phyloP scores from a whole-genome alignment of 163 green algal genomes.

The Chlorella variabilis region DNA sequence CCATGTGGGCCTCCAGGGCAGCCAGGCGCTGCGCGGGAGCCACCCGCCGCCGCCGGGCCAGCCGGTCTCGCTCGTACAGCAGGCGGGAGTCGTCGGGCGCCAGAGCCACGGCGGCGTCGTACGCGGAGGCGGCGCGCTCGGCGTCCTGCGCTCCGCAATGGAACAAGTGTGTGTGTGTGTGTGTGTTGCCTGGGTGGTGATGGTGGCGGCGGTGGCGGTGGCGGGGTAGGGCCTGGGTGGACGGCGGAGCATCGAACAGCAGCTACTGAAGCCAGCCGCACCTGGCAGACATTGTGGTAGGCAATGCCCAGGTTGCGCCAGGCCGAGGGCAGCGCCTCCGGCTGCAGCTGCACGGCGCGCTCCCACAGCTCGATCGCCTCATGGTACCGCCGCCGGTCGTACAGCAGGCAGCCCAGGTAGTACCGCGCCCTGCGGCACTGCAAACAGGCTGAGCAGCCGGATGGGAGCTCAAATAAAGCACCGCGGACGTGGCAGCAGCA shows the following conservation, averaged over 20 bases:
- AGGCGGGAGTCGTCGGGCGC: constrained; percentile 5
- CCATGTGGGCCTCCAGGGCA: neutral
- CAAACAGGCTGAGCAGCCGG: no score
- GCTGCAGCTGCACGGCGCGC: neutral
- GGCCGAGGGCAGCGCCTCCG: constrained; percentile 9
- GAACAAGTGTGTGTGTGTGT: no score
- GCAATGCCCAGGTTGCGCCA: constrained; percentile 27
- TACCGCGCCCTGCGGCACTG: neutral
- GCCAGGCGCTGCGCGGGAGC: neutral
- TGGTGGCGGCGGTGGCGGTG: no score
- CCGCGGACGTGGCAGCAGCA: no score
- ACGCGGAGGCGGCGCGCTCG: neutral
- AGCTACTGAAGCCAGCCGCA: no score
- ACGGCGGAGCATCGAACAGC: no score
- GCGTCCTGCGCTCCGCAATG: constrained; percentile 2
- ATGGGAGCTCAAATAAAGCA: no score
- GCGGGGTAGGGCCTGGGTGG: no score
- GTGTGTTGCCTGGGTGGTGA: no score
- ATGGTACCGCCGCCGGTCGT: constrained; percentile 9
- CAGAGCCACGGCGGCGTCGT: constrained; percentile 3
- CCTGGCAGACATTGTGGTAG: neutral
- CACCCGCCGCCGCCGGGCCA: neutral
- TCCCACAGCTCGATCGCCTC: constrained; percentile 21
- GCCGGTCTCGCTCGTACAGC: constrained; percentile 29
- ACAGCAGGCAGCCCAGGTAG: constrained; percentile 28